Conservation (phyloP, 2,329 filamentous ascomycete genomes). For the Moelleriella libera region DNA sequence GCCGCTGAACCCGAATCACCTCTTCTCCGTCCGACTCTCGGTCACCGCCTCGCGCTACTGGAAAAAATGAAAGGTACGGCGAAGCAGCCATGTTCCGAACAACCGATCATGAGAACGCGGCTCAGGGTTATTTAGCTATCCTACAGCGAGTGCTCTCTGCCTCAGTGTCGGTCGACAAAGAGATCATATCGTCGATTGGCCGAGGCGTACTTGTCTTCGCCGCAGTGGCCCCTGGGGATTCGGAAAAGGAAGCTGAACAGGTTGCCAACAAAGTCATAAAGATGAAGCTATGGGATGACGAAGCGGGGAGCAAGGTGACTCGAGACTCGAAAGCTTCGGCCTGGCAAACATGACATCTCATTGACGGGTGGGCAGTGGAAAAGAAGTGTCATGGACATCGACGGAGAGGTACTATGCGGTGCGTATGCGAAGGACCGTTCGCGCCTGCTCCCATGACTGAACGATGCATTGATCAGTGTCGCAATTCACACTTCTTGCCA, state of each 20-base stretch:
- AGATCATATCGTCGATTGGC: constrained; percentile 81
- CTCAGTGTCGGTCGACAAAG: constrained; percentile 85
- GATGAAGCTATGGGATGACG: constrained; percentile 83
- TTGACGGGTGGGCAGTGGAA: constrained; percentile 55
- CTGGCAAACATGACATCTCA: not conserved
- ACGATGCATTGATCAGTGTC: constrained; percentile 47
- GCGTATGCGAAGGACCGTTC: constrained; percentile 9
- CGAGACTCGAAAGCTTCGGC: not conserved
- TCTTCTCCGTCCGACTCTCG: not conserved
- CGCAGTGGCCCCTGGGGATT: constrained; percentile 81
- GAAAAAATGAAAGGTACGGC: constrained; percentile 5
- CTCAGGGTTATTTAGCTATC: constrained; percentile 46
- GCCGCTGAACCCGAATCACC: no score
- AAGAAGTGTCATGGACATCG: constrained; percentile 71
- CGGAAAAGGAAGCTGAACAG: constrained; percentile 70
- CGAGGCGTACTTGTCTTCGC: constrained; percentile 84
- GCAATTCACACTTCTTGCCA: constrained; percentile 87
- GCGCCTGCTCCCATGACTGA: no score
- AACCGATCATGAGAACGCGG: no score
- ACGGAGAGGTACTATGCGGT: constrained; percentile 92
- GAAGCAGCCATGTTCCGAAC: no score
- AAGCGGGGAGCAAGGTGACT: constrained; percentile 49
- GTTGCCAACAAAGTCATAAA: constrained; percentile 80
- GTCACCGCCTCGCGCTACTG: not conserved
- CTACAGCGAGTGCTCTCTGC: constrained; percentile 89